Conservation (phyloP, 805 yeast genomes). For the Spathaspora arborariae region DNA sequence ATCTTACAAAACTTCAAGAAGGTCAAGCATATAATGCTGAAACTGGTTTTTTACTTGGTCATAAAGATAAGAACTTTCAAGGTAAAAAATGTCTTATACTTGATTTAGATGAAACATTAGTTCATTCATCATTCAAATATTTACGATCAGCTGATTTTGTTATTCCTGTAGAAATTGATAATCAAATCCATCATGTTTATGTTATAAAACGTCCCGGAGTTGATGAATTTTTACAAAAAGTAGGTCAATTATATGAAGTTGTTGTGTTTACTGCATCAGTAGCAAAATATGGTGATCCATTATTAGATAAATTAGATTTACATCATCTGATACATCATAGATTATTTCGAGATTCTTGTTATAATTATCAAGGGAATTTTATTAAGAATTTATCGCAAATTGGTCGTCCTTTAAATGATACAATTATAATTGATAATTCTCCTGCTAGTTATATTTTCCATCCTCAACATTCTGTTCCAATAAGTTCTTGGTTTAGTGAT, state of each 20-base stretch:
- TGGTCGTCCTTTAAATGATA: constrained; percentile 84
- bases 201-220: constrained; percentile 98
- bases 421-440: constrained; percentile 91
- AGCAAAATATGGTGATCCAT: constrained; percentile 92
- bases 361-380: constrained; percentile 89
- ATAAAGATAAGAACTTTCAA: constrained; percentile 44
- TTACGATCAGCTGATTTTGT: constrained; percentile 93
- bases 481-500: constrained; percentile 97
- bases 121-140: constrained; percentile 91
- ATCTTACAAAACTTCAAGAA: constrained; percentile 49
- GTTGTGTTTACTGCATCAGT: constrained; percentile 98
- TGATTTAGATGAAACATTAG: constrained; percentile 94
- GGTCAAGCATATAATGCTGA: constrained; percentile 64
- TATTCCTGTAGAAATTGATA: constrained; percentile 95
- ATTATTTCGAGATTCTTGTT: constrained; percentile 90
- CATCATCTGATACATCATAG: constrained; percentile 79
- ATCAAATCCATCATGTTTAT: constrained; percentile 87
- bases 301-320: constrained; percentile 83
- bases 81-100: constrained; percentile 82
- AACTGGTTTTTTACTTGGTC: constrained; percentile 64
- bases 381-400: constrained; percentile 91
- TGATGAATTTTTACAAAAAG: constrained; percentile 80
- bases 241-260: constrained; percentile 86
- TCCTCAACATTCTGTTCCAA: constrained; percentile 96
- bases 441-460: constrained; percentile 98